Evolutionary conservation across 2,329 filamentous ascomycete species (phyloP).

Genomic region (Pseudogymnoascus sp.): DNA sequence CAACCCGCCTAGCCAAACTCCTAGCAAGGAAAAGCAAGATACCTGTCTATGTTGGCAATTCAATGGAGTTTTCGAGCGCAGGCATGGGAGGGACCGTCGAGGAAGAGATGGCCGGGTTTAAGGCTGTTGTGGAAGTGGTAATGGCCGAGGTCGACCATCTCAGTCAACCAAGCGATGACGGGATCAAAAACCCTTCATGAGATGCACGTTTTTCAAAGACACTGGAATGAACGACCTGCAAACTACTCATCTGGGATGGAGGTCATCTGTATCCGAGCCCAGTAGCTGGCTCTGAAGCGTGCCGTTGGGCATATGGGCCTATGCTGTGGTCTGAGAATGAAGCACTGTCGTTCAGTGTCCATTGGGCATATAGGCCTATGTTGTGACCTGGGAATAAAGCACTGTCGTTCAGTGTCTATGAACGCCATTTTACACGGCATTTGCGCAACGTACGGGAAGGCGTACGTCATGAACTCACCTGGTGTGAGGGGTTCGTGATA

Average conservation of each 20-base stretch:
- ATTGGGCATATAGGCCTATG: neutral
- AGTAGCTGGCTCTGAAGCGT: neutral
- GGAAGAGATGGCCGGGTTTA: constrained; percentile 89
- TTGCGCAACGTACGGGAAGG: constrained; percentile 1
- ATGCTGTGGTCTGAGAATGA: neutral
- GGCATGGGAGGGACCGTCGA: constrained; percentile 76
- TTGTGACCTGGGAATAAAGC: neutral
- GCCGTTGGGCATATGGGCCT: neutral
- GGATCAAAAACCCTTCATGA: neutral
- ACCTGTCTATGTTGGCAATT: constrained; percentile 88
- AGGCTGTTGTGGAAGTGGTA: constrained; percentile 64
- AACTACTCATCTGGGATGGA: neutral
- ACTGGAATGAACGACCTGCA: neutral
- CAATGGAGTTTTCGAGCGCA: constrained; percentile 67
- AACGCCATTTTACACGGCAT: neutral
- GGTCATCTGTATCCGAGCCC: neutral
- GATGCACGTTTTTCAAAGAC: neutral
- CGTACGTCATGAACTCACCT: neutral
- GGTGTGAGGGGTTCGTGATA: constrained; percentile 2
- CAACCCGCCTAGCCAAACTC: constrained; percentile 75
- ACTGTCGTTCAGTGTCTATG: neutral
- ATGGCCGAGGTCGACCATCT: constrained; percentile 42
- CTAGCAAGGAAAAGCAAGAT: constrained; percentile 65
- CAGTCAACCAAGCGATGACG: neutral
- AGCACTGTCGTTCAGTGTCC: neutral